Conservation (phyloP, 768 basidiomycete genomes). For the Auriscalpium vulgare region DNA sequence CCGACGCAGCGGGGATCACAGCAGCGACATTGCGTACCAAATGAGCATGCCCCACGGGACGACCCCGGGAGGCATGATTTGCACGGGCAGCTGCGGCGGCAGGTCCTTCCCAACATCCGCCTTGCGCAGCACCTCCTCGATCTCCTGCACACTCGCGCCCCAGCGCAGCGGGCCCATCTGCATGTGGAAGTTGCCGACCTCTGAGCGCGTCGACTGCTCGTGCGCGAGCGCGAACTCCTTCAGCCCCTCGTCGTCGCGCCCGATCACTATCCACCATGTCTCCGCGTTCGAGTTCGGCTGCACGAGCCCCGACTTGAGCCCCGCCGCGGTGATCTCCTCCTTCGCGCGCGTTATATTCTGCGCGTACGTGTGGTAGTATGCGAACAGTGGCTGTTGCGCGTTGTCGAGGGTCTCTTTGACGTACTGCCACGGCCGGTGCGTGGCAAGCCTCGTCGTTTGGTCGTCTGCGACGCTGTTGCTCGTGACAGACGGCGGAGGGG, state of each 20-base stretch:
- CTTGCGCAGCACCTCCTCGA: conserved; percentile 6
- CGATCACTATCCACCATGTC: background rate
- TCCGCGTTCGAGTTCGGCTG: background rate
- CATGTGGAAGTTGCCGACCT: background rate
- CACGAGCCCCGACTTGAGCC: background rate
- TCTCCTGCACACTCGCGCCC: conserved; percentile 7
- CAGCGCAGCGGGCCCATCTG: conserved; percentile 4
- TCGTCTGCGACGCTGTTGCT: background rate
- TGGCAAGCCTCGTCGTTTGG: background rate
- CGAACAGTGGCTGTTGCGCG: conserved; percentile 5
- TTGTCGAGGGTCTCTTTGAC: conserved; percentile 5
- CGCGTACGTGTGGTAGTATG: no score
- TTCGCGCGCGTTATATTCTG: background rate
- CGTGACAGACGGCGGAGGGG: no score
- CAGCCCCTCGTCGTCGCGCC: no score
- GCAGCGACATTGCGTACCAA: conserved; percentile 12
- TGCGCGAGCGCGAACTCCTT: no score
- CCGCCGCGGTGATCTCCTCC: background rate
- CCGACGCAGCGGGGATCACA: background rate
- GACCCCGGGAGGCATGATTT: conserved; percentile 10
- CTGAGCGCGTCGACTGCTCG: background rate
- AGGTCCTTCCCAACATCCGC: background rate
- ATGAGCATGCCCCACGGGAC: conserved; percentile 6
- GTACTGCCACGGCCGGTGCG: conserved; percentile 12
- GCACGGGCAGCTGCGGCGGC: conserved; percentile 7